Conservation (phyloP, 2,329 filamentous ascomycete genomes). For the Phyllosticta capitalensis region DNA sequence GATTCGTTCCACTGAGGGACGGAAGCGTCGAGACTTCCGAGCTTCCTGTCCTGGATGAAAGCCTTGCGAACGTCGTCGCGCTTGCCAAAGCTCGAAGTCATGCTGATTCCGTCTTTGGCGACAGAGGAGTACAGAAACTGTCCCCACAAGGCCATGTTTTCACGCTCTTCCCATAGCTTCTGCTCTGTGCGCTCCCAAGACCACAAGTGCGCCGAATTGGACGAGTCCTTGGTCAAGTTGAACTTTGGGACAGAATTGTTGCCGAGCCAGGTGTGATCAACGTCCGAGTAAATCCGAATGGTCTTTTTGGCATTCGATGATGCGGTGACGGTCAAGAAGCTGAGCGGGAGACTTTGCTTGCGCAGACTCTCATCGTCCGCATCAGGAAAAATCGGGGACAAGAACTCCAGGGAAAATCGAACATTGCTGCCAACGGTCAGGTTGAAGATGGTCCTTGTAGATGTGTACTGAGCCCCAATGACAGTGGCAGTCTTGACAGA, state of each 20-base stretch:
- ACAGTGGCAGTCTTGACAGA: slow-evolving; percentile 26
- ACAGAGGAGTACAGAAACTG: slow-evolving; percentile 30
- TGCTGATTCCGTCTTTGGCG: neutral
- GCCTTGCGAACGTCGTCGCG: neutral
- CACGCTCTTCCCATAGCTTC: slow-evolving; percentile 23
- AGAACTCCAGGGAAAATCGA: slow-evolving; percentile 33
- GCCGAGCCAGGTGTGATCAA: slow-evolving; percentile 37
- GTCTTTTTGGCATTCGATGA: slow-evolving; percentile 12
- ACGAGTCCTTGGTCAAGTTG: slow-evolving; percentile 16
- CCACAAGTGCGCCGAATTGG: slow-evolving; percentile 22
- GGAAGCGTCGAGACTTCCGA: slow-evolving; percentile 21
- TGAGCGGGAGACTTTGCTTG: slow-evolving; percentile 36
- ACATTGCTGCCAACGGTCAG: slow-evolving; percentile 27
- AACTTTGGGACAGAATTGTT: slow-evolving; percentile 14
- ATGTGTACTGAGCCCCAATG: slow-evolving; percentile 30
- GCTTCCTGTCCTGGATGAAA: slow-evolving; percentile 1
- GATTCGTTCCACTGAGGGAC: slow-evolving; percentile 8
- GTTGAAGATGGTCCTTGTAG: slow-evolving; percentile 33
- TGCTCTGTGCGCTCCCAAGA: slow-evolving; percentile 24
- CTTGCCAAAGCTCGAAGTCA: slow-evolving; percentile 7
- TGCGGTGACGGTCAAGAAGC: slow-evolving; percentile 33
- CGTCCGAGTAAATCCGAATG: slow-evolving; percentile 35
- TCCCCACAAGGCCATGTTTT: slow-evolving; percentile 37
- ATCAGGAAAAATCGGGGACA: slow-evolving; percentile 34
- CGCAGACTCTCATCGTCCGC: slow-evolving; percentile 24